Conservation (phyloP, 768 basidiomycete species). For the Boletellus ananiceps region DNA sequence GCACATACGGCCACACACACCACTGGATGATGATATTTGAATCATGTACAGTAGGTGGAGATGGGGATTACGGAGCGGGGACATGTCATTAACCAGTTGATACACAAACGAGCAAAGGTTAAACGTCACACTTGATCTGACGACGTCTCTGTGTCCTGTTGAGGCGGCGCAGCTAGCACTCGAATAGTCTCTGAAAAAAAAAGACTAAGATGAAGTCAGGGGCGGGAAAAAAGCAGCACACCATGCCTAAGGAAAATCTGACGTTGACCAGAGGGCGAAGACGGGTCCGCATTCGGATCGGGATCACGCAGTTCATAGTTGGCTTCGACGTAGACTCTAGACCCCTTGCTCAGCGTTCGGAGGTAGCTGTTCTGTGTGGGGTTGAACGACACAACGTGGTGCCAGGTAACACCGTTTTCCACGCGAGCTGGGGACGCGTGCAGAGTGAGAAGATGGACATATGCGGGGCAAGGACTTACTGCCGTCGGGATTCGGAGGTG, state of each 20-base stretch:
- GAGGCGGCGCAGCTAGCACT: conserved; percentile 38
- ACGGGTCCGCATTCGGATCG: conserved; percentile 58
- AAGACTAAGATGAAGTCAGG: conserved; percentile 4
- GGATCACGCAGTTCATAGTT: conserved; percentile 73
- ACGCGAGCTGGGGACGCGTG: conserved; percentile 42
- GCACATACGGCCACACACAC: conserved; percentile 35
- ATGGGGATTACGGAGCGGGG: background rate
- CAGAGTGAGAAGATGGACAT: background rate
- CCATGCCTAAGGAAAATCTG: conserved; percentile 83
- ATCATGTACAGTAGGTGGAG: conserved; percentile 18
- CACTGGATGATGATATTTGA: conserved; percentile 35
- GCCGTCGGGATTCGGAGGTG: conserved; percentile 56
- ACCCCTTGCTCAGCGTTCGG: conserved; percentile 60
- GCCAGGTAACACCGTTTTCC: conserved; percentile 61
- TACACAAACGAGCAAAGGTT: background rate
- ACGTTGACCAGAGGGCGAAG: conserved; percentile 66
- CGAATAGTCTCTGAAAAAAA: conserved; percentile 49
- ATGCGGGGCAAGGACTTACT: conserved; percentile 37
- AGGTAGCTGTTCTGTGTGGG: conserved; percentile 59
- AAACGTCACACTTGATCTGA: conserved; percentile 18
- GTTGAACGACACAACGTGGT: conserved; percentile 72
- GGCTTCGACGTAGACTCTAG: conserved; percentile 78
- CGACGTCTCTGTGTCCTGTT: conserved; percentile 17
- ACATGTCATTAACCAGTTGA: conserved; percentile 3
- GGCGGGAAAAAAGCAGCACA: conserved; percentile 26